Evolutionary conservation across 805 yeast genomes (phyloP), one percentile per base, ranked within the genome.

Genomic region (Metschnikowia hibisci): DNA sequence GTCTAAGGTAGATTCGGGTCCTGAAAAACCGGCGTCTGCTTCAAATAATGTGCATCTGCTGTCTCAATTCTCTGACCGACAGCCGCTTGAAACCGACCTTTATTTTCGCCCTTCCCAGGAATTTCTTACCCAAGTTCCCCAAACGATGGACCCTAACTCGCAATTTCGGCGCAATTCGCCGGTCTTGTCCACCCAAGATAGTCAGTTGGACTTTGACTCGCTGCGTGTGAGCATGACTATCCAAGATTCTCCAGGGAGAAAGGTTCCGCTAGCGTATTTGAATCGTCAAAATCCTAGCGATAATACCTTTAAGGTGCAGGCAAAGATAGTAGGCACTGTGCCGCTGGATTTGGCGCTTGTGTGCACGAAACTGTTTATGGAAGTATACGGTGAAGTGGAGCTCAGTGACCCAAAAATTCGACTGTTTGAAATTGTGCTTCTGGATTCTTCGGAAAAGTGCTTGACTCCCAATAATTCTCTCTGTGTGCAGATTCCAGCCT

Each of bases 361-460:
- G 1, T 65, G 69, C 46, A 52, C 61, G 14, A 67, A 67, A 40
- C 40, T 51, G 27, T 67, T 57, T 43, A 45, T 46, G 10, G 16
- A 31, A 7, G 22, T 32, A 8, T 14, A 39, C 9, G 42, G 46
- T 15, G 44, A 43, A 20, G 26, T 42, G 4, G 46, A 10, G 16
- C 43, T 43, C 3, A 34, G 56, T 3, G 69, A 64, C 40, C 72
- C 71, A 1, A 28, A 13, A 4, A 30, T 53, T 13, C 44, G 60
- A 28, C 50, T 55, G 1, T 35, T 67, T 20, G 65, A 63, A 39
- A 39, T 67, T 6, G 28, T 63, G 0, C 25, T 65, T 2, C 39
- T 56, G 28, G 62, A 59, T 33, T 13, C 44, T 3, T 14, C 18
- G 2, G 42, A 32, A 8, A 18, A 16, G 22, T 15, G 16, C 15